Evolutionary conservation across 75 land plant species (phyloP), one percentile per base, ranked within the genome.

Genomic region (Cryptomeria japonica): DNA sequence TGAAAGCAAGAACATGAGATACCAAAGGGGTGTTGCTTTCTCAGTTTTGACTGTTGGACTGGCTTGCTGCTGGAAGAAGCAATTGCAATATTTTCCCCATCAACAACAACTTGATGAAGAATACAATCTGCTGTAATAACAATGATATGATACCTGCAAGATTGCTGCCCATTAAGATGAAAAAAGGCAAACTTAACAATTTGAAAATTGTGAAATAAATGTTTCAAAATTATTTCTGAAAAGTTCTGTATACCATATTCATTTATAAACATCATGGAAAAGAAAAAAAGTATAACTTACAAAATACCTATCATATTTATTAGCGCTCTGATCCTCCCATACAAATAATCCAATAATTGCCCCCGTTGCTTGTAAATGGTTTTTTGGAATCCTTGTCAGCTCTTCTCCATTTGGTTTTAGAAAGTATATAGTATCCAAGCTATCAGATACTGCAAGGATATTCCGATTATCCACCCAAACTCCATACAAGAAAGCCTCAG

Each of bases 111-210:
- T 37, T 56, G 83, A 86, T 95, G 87, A 58, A 95, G 31, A 15
- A 25, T 87, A 37, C 99, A 96, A 94, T 96, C 96, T 84, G 93
- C 89, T 61, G 95, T 90, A 44, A 95, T 39, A 86, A 91, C 56
- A 85, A 64, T 83, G 84, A 96, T 91, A 77, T 85, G 76, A 89
- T 89, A 93, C 90, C 85, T 84, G 85, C 32, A 73, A 73, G 28
- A 32, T 73, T 73, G n/a, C 31, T 34, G 12, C 84, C 32, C 42
- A 83, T 46, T 68, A 39, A 49, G 34, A 44, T 46, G 41, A 87
- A 55, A 4, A 37, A 85, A 0, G 28, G 32, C n/a, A 53, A 42
- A 46, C 22, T 28, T 46, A 6, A 28, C 5, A 16, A 37, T 25
- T 14, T 18, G 32, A 37, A 13, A 28, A 79, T 19, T 38, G 7